phyloP scores from a whole-genome alignment of 805 yeast species.

The Hanseniaspora valbyensis region DNA sequence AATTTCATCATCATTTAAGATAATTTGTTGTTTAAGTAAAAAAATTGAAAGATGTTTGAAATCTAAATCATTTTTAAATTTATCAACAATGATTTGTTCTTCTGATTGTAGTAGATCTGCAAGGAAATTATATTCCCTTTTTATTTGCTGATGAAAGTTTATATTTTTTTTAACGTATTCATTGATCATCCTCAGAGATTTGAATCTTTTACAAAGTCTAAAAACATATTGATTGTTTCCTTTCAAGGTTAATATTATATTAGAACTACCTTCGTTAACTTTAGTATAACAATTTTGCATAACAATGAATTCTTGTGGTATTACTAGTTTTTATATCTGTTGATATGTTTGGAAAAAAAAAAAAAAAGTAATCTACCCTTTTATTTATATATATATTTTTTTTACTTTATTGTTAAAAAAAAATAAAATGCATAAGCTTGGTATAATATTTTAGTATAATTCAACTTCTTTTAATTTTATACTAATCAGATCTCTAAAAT shows the following conservation, averaged over 20 bases:
- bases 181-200: not conserved
- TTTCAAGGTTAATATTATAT: not conserved
- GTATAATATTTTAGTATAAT: no score
- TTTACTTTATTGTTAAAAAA: not conserved
- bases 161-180: not conserved
- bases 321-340: no score
- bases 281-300: no score
- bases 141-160: not conserved
- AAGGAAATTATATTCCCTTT: not conserved
- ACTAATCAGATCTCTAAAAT: no score
- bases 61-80: not conserved
- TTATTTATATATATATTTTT: no score
- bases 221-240: not conserved
- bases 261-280: constrained; percentile 11
- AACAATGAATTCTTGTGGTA: not conserved
- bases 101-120: not conserved
- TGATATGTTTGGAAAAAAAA: no score
- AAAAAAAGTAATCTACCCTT: not conserved
- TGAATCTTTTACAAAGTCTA: constrained; percentile 6
- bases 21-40: not conserved
- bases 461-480: no score
- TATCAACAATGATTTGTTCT: not conserved
- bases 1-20: not conserved
- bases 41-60: not conserved
- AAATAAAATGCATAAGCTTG: no score